A percentile compares a stretch with the other conserved stretches of the same genome.
Conservation (phyloP, 2,329 filamentous ascomycete species). For the Lasiodiplodia sp. region DNA sequence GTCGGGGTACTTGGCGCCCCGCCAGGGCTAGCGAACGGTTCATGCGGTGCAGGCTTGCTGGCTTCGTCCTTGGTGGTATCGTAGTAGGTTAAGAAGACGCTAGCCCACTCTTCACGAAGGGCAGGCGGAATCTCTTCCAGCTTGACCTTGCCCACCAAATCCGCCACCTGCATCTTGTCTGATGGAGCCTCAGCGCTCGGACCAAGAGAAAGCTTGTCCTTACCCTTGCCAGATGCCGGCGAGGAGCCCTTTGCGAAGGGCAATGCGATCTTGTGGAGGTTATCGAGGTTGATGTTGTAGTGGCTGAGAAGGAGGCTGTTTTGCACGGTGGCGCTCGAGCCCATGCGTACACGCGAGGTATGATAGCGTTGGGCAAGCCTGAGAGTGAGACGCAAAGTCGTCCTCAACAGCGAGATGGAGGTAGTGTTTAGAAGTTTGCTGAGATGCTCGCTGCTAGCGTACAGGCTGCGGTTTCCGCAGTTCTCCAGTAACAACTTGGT, state of each 20-base stretch:
- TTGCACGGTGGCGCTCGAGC: slow-evolving; percentile 67
- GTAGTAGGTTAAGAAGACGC: slow-evolving; percentile 84
- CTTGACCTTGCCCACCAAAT: slow-evolving; percentile 78
- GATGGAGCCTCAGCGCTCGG: slow-evolving; percentile 39
- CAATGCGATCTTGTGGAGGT: slow-evolving; percentile 80
- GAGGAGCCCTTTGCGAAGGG: slow-evolving; percentile 78
- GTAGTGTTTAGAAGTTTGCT: slow-evolving; percentile 90
- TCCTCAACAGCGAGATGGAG: slow-evolving; percentile 78
- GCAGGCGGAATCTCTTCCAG: slow-evolving; percentile 52
- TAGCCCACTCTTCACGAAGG: slow-evolving; percentile 80
- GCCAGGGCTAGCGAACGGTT: slow-evolving; percentile 42
- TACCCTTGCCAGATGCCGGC: slow-evolving; percentile 68
- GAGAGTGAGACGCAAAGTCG: slow-evolving; percentile 79
- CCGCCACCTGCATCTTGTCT: slow-evolving; percentile 58
- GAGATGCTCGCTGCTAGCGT: slow-evolving; percentile 89
- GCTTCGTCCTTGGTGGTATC: slow-evolving; percentile 42
- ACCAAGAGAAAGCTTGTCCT: slow-evolving; percentile 69
- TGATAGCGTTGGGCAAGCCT: slow-evolving; percentile 93
- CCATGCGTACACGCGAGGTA: slow-evolving; percentile 80
- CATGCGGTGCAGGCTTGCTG: slow-evolving; percentile 37
- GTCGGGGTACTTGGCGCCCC: slow-evolving; percentile 73
- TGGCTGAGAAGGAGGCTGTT: slow-evolving; percentile 81
- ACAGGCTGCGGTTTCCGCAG: slow-evolving; percentile 95
- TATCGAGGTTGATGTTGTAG: slow-evolving; percentile 76
- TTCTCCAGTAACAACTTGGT: slow-evolving; percentile 89